Evolutionary conservation across 192 early-diverging fungal genomes (phyloP).

Genomic region (Cladochytrium replicatum): DNA sequence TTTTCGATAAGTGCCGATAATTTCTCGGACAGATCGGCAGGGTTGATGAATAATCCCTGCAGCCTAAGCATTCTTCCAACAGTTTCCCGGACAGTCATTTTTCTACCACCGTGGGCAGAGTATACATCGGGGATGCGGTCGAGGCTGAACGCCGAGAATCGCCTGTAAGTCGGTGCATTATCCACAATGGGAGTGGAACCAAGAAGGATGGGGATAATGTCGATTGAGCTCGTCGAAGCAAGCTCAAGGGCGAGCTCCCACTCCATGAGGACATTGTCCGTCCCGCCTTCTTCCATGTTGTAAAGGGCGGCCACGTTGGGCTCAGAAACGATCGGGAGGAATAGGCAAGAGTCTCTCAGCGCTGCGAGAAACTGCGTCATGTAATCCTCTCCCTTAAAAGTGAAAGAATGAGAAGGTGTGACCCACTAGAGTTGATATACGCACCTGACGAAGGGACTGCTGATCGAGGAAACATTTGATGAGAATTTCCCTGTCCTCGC

Average conservation of each 20-base stretch:
- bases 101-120: not conserved
- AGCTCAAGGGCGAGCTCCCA: not conserved
- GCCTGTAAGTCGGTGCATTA: not conserved
- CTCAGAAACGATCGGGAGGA: too few relatives aligned
- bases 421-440: not conserved
- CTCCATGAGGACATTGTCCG: not conserved
- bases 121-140: not conserved
- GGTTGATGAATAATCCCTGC: not conserved
- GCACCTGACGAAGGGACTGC: not conserved
- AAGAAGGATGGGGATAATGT: not conserved
- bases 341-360: too few relatives aligned
- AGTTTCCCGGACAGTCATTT: not conserved
- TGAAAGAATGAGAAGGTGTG: not conserved
- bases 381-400: not conserved
- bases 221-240: not conserved
- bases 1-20: not conserved
- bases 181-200: not conserved
- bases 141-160: not conserved
- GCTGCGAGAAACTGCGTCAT: not conserved
- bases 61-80: not conserved
- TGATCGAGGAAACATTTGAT: not conserved
- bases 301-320: not conserved
- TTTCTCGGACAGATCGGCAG: not conserved
- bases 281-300: not conserved
- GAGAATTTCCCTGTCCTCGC: not conserved